These are phyloP conservation scores for Candida loeiensis DNA, from an alignment of 805 yeast genomes.

Conservation along the genomic window DNA sequence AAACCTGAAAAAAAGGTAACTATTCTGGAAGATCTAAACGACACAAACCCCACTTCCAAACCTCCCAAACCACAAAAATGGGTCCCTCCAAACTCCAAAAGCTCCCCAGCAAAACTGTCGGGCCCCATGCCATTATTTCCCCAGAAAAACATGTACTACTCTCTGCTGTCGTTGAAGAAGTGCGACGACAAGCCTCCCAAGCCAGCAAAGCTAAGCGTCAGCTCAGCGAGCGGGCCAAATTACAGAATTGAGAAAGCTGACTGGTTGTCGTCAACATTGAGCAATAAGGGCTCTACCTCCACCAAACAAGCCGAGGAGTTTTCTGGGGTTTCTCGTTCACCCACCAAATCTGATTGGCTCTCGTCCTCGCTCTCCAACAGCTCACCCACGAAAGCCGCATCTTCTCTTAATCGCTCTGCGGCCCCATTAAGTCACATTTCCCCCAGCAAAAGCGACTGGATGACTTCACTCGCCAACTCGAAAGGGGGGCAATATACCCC, in stretches of 20 bases:
- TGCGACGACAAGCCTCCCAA: slow-evolving; percentile 7
- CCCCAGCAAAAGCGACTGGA: slow-evolving; percentile 11
- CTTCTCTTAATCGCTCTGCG: too few species aligned
- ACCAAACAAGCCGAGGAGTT: slow-evolving; percentile 6
- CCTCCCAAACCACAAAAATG: slow-evolving; percentile 2
- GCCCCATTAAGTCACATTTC: too few species aligned
- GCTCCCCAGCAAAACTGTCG: slow-evolving; percentile 6
- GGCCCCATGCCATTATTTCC: slow-evolving; percentile 14
- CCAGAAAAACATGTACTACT: slow-evolving; percentile 13
- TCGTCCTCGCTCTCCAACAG: slow-evolving; percentile 13
- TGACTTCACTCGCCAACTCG: slow-evolving; percentile 13
- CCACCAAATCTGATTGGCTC: slow-evolving; percentile 13
- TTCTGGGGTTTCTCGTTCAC: slow-evolving; percentile 2
- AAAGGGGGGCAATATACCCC: slow-evolving; percentile 6
- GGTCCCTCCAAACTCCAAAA: slow-evolving; percentile 7
- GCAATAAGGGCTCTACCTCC: slow-evolving; percentile 11
- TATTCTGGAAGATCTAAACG: too few species aligned
- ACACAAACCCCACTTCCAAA: neutral
- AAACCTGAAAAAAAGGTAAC: slow-evolving; percentile 7
- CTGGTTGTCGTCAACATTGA: slow-evolving; percentile 15
- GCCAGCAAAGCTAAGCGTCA: slow-evolving; percentile 9
- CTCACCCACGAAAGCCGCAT: too few species aligned
- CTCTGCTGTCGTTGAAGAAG: slow-evolving; percentile 11
- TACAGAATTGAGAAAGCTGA: slow-evolving; percentile 10
- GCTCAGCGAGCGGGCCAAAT: neutral